phyloP scores from a whole-genome alignment of 352 stramenopile genomes.

The Phytophthora constricta region DNA sequence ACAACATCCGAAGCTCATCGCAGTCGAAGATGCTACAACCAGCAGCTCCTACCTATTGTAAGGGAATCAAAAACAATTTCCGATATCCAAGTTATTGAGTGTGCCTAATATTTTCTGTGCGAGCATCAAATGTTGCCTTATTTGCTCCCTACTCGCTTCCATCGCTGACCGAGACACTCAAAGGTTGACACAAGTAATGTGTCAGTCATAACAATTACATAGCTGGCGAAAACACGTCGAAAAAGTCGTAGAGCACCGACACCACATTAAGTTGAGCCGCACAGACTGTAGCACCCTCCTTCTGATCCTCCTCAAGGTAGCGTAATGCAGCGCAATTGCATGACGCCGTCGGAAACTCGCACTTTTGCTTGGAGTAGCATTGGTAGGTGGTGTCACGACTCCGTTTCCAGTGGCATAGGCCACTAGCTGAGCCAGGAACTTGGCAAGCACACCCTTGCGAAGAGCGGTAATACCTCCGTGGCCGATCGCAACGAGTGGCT shows the following conservation, averaged over 20 bases:
- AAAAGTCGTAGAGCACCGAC: constrained; percentile 30
- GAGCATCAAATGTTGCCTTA: background rate
- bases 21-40: constrained; percentile 5
- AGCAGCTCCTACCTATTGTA: background rate
- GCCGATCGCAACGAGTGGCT: constrained; percentile 20
- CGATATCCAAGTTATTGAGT: background rate
- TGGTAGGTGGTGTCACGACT: background rate
- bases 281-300: background rate
- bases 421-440: constrained; percentile 24
- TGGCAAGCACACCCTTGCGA: constrained; percentile 18
- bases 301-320: background rate
- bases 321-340: too few species aligned
- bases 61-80: background rate
- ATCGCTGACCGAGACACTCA: too few species aligned
- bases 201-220: too few species aligned
- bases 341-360: too few species aligned
- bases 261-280: constrained; percentile 11
- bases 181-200: too few species aligned
- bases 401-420: constrained; percentile 9
- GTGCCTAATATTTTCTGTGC: too few species aligned
- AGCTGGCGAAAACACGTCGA: too few species aligned
- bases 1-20: constrained; percentile 14
- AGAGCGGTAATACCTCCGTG: constrained; percentile 19
- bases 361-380: too few species aligned
- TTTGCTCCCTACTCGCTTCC: too few species aligned